phyloP scores from a whole-genome alignment of 2,329 filamentous ascomycete species.

The Aspergillus fumigatiaffinis region DNA sequence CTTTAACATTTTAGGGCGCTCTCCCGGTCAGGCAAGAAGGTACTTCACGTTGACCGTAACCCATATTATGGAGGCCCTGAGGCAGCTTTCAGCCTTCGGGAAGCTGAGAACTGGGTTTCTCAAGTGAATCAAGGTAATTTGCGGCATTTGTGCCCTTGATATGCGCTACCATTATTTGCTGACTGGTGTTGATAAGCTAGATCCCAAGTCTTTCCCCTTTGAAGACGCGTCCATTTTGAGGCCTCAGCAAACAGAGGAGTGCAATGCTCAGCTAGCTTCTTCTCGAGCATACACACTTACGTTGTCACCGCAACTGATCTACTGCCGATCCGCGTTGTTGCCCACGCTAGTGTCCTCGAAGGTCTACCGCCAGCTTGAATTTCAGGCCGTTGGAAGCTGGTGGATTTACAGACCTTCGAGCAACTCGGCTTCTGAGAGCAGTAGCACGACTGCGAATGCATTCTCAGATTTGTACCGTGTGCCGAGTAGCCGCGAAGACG shows the following conservation, averaged over 20 bases:
- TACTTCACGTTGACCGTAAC: slow-evolving; percentile 85
- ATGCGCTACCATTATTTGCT: slow-evolving; percentile 14
- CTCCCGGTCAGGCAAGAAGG: slow-evolving; percentile 85
- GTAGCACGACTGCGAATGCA: slow-evolving; percentile 10
- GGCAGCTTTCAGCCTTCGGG: slow-evolving; percentile 78
- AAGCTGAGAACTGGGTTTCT: slow-evolving; percentile 71
- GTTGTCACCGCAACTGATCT: slow-evolving; percentile 80
- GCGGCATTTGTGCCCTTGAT: background rate
- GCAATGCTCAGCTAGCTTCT: slow-evolving; percentile 30
- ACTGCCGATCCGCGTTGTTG: slow-evolving; percentile 74
- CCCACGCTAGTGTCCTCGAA: slow-evolving; percentile 81
- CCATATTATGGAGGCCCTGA: slow-evolving; percentile 83
- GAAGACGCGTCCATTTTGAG: slow-evolving; percentile 35
- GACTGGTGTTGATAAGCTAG: slow-evolving; percentile 27
- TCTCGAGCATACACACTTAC: slow-evolving; percentile 78
- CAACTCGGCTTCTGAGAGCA: slow-evolving; percentile 16
- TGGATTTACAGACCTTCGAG: slow-evolving; percentile 59
- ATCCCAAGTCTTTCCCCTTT: slow-evolving; percentile 33
- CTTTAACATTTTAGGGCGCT: slow-evolving; percentile 67
- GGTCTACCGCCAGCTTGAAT: slow-evolving; percentile 85
- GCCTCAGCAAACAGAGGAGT: slow-evolving; percentile 16
- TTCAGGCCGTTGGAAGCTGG: slow-evolving; percentile 88
- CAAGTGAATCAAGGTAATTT: slow-evolving; percentile 39
- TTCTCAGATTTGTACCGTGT: slow-evolving; percentile 60
- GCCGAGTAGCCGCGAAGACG: slow-evolving; percentile 85